phyloP scores from a whole-genome alignment of 768 basidiomycete genomes.

The Neoboletus subvelutipes region DNA sequence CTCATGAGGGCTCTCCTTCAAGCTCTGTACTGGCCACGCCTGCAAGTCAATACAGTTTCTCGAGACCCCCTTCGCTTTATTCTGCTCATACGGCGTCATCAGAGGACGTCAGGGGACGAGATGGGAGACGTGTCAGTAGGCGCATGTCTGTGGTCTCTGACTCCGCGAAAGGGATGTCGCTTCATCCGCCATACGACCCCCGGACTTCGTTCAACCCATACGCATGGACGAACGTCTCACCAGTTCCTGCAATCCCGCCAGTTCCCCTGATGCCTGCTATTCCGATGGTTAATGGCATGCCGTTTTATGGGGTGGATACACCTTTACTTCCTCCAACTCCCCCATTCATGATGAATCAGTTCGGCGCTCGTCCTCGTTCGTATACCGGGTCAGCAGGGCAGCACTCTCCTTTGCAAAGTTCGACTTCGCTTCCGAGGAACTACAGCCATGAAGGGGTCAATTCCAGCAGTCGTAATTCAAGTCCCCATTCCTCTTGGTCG shows the following conservation, averaged over 20 bases:
- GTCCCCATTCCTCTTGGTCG: conserved; percentile 18
- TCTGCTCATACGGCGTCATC: conserved; percentile 56
- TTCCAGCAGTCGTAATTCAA: conserved; percentile 19
- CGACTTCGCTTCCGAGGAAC: conserved; percentile 20
- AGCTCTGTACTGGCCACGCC: conserved; percentile 46
- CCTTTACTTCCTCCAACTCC: conserved; percentile 71
- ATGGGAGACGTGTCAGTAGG: conserved; percentile 37
- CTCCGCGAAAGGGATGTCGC: conserved; percentile 29
- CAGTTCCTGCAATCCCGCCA: conserved; percentile 33
- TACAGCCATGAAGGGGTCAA: conserved; percentile 26
- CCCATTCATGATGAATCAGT: conserved; percentile 73
- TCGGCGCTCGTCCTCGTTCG: conserved; percentile 40
- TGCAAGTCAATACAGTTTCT: conserved; percentile 38
- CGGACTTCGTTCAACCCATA: conserved; percentile 30
- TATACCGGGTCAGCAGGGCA: conserved; percentile 32
- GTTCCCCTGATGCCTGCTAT: conserved; percentile 38
- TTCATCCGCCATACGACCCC: conserved; percentile 29
- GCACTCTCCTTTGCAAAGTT: conserved; percentile 26
- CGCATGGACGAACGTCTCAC: conserved; percentile 21
- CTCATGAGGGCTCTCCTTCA: conserved; percentile 47
- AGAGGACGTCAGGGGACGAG: conserved; percentile 49
- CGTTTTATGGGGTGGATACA: conserved; percentile 55
- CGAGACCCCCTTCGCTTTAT: conserved; percentile 57
- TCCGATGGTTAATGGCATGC: conserved; percentile 36
- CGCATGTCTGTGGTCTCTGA: conserved; percentile 43